phyloP scores from a whole-genome alignment of 768 basidiomycete species.

The Ephemerocybe angulata region DNA sequence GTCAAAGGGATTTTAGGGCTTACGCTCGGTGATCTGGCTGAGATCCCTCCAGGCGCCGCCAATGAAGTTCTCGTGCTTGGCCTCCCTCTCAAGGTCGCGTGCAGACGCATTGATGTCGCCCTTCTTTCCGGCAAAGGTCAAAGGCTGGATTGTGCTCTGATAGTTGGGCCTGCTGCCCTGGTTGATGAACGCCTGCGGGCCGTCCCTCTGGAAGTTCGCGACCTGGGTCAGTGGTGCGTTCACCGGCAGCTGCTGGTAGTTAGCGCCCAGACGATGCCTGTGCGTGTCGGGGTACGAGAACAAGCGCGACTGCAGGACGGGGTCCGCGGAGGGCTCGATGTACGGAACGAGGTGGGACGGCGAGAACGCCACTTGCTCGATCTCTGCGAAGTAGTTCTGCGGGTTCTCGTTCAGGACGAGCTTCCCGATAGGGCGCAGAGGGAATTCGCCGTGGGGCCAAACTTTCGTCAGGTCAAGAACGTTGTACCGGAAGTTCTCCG shows the following conservation, averaged over 20 bases:
- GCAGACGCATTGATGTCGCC: slow-evolving; percentile 40
- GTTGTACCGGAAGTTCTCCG: slow-evolving; percentile 87
- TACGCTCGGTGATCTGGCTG: slow-evolving; percentile 76
- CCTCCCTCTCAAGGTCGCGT: slow-evolving; percentile 37
- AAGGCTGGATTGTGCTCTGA: slow-evolving; percentile 70
- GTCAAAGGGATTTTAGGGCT: slow-evolving; percentile 24
- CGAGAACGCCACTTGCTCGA: slow-evolving; percentile 88
- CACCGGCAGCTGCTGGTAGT: slow-evolving; percentile 85
- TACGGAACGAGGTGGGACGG: slow-evolving; percentile 87
- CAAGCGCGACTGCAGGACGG: slow-evolving; percentile 88
- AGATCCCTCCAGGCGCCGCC: slow-evolving; percentile 67
- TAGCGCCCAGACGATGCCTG: slow-evolving; percentile 75
- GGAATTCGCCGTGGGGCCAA: slow-evolving; percentile 85
- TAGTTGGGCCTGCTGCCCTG: slow-evolving; percentile 89
- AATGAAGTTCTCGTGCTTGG: slow-evolving; percentile 71
- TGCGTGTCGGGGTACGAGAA: slow-evolving; percentile 94
- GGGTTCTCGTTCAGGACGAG: slow-evolving; percentile 45
- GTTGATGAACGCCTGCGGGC: slow-evolving; percentile 60
- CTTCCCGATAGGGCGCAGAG: slow-evolving; percentile 85
- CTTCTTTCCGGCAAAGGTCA: slow-evolving; percentile 54
- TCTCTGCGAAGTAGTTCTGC: slow-evolving; percentile 90
- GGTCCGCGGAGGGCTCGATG: slow-evolving; percentile 87
- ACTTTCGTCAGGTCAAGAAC: slow-evolving; percentile 89
- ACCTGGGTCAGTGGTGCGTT: slow-evolving; percentile 73
- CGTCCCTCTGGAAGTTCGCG: slow-evolving; percentile 93